Evolutionary conservation across 495 filamentous ascomycete genomes (phyloP).

Genomic region (Trichoderma erinaceum): DNA sequence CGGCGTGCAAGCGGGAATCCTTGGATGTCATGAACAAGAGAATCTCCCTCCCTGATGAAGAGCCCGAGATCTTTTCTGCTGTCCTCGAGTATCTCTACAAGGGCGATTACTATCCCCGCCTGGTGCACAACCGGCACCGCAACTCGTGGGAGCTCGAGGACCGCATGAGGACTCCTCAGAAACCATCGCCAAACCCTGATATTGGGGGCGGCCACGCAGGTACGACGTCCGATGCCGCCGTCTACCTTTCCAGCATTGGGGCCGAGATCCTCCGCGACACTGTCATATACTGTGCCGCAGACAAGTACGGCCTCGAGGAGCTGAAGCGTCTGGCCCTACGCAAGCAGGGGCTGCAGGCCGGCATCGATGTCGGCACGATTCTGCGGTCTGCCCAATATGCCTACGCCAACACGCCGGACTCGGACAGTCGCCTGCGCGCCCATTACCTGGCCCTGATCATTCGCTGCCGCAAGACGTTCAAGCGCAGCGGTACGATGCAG

Average conservation of each 20-base stretch:
- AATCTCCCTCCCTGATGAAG: slow-evolving; percentile 75
- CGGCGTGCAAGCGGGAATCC: slow-evolving; percentile 55
- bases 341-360: slow-evolving; percentile 84
- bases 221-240: slow-evolving; percentile 55
- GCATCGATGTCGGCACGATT: slow-evolving; percentile 80
- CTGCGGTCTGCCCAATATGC: slow-evolving; percentile 85
- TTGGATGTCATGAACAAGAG: slow-evolving; percentile 56
- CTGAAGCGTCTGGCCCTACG: slow-evolving; percentile 81
- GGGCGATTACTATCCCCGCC: slow-evolving; percentile 81
- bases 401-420: slow-evolving; percentile 89
- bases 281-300: slow-evolving; percentile 83
- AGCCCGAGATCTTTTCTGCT: slow-evolving; percentile 83
- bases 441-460: slow-evolving; percentile 94
- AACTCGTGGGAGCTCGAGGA: slow-evolving; percentile 71
- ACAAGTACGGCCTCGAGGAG: slow-evolving; percentile 77
- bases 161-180: slow-evolving; percentile 27
- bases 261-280: slow-evolving; percentile 80
- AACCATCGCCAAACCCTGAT: slow-evolving; percentile 30
- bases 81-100: slow-evolving; percentile 93
- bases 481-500: slow-evolving; percentile 94
- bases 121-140: slow-evolving; percentile 61
- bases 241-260: slow-evolving; percentile 58
- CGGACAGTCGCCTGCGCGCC: slow-evolving; percentile 81
- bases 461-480: slow-evolving; percentile 87
- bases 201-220: slow-evolving; percentile 49